These are phyloP conservation scores for Colletotrichum simmondsii DNA, from an alignment of 2,329 filamentous ascomycete genomes.

Conservation along the genomic window DNA sequence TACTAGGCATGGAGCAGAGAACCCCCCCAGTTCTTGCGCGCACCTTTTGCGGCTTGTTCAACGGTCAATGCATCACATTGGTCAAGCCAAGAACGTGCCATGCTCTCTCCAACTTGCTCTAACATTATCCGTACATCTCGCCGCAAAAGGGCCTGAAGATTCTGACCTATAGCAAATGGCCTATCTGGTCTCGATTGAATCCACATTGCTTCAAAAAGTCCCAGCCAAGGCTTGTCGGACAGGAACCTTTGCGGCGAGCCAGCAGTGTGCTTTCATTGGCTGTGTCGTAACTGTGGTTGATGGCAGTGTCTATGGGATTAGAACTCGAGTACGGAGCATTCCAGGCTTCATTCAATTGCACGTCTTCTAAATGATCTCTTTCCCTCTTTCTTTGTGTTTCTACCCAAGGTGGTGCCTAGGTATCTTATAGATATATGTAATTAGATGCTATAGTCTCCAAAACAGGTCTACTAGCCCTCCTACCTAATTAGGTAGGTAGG, in stretches of 20 bases:
- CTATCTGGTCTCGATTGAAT: not conserved
- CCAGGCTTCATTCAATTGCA: not conserved
- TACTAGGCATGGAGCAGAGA: not conserved
- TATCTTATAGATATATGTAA: not conserved
- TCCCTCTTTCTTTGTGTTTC: too few species aligned
- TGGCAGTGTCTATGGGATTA: not conserved
- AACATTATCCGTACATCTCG: not conserved
- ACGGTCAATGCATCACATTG: not conserved
- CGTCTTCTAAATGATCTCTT: not conserved
- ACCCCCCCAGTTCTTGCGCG: not conserved
- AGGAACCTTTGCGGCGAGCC: constrained; percentile 11
- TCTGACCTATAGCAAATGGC: not conserved
- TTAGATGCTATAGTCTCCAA: not conserved
- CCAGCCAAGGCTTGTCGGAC: constrained; percentile 9
- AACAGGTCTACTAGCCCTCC: not conserved
- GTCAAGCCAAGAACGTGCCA: not conserved
- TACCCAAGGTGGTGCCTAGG: not conserved
- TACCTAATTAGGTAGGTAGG: constrained; percentile 27
- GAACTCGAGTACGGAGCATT: not conserved
- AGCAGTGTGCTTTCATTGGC: not conserved
- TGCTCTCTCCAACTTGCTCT: not conserved
- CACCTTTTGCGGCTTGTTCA: not conserved
- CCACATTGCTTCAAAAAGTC: constrained; percentile 9
- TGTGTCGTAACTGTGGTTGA: not conserved
- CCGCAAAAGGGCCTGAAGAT: not conserved